Base-by-base conservation (phyloP, 345 rosid species). In the Citrus trifoliata region DNA sequence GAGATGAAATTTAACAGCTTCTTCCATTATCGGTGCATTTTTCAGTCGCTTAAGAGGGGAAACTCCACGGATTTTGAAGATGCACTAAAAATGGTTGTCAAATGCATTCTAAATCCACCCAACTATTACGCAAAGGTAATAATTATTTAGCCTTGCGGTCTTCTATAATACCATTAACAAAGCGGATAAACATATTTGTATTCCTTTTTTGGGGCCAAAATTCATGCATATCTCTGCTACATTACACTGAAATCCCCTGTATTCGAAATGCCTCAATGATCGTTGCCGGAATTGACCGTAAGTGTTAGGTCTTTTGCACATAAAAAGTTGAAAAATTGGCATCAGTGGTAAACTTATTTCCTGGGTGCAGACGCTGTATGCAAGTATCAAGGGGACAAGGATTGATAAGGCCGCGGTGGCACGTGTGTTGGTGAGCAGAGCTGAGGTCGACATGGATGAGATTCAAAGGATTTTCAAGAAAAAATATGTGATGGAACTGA, bases 101-200 rank as follows among this genome's bases (percentile, higher is more conserved):
- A 87, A 80, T 91, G 91, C 85, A 82, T 89, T 82, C 79, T 69
- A 67, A 78, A 80, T 27, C 85, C 93, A 59, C 63, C 87, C 10
- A 77, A 80, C 19, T 88, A 89, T 70, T 88, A 82, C 75, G 90
- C 93, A 21, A 86, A 91, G 95, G 90, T 91, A 81, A 70, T 3
- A 7, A 24, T 37, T 25, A 42, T 46, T 18, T 30, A 12, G 24
- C 42, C 32, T 9, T 37, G 16, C 33, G 7, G 0, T 13, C 42
- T 59, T 9, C 51, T 46, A 12, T 13, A 1, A 46, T 3, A 46
- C 51, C 51, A 46, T 46, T 3, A 46, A 13, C 51, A 46, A 13
- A 46, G 51, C 51, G 4, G 18, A 46, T 13, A 3, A 46, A 12
- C 51, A 19, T 33, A 33, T 13, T 33, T 66, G 14, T 35, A 7